These are phyloP conservation scores for Vitis hybrid DNA, from an alignment of 177 flowering plant genomes.

Conservation along the genomic window DNA sequence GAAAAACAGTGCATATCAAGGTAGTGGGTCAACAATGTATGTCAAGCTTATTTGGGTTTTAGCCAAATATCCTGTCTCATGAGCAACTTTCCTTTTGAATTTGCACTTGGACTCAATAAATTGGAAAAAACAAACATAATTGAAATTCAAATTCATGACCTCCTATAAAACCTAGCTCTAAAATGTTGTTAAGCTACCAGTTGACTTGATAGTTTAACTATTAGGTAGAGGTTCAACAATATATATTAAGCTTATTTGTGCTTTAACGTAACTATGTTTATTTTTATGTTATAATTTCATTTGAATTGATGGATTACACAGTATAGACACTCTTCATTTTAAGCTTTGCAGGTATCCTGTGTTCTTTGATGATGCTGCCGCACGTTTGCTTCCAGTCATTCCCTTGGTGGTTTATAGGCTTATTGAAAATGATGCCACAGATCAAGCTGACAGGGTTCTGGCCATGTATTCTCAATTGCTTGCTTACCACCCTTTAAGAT, in stretches of 20 bases:
- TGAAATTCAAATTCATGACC: no score
- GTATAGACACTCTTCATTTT: neutral
- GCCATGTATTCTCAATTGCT: constrained; percentile 64
- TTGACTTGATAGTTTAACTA: no score
- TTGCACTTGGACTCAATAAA: no score
- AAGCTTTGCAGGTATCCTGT: constrained; percentile 69
- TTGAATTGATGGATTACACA: neutral
- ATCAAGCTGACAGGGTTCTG: constrained; percentile 81
- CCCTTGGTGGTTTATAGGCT: constrained; percentile 86
- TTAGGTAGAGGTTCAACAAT: no score
- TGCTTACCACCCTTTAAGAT: constrained; percentile 80
- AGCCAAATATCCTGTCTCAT: no score
- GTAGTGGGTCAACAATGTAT: no score
- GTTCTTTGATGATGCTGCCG: constrained; percentile 95
- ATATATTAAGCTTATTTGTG: neutral
- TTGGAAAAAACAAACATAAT: no score
- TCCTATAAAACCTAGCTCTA: no score
- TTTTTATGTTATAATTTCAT: neutral
- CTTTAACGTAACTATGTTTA: neutral
- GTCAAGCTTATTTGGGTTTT: no score
- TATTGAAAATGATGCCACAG: constrained; percentile 90
- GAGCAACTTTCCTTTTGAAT: no score
- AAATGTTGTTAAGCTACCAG: no score
- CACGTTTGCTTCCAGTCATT: constrained; percentile 93
- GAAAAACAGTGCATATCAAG: no score